Evolutionary conservation across 1,284 basidiomycete genomes (phyloP).

Genomic region (Ganoderma boninense): DNA sequence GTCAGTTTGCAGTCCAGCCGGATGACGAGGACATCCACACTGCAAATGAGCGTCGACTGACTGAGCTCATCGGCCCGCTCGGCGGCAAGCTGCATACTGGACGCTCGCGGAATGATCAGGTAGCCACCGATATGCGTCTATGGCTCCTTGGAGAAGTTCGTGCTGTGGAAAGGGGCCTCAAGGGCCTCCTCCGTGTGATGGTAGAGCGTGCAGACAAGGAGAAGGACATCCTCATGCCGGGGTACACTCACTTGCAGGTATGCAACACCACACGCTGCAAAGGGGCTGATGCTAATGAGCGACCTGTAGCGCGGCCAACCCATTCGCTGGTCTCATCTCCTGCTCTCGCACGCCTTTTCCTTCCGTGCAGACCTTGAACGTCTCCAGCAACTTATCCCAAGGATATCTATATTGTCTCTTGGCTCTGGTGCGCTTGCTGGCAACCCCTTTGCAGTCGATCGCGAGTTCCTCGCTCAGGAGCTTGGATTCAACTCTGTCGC

Average conservation of each 20-base stretch:
- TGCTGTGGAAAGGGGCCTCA: conserved; percentile 77
- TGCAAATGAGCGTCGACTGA: conserved; percentile 96
- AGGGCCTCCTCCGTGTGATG: conserved; percentile 87
- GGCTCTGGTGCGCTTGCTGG: conserved; percentile 96
- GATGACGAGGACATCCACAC: conserved; percentile 99
- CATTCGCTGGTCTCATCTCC: conserved; percentile 97
- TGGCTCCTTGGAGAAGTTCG: conserved; percentile 90
- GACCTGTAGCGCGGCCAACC: conserved; percentile 87
- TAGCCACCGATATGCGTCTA: conserved; percentile 96
- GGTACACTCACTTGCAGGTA: conserved; percentile 97
- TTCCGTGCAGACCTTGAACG: conserved; percentile 91
- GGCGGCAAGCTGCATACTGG: conserved; percentile 97
- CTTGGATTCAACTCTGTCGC: conserved; percentile 87
- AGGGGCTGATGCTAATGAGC: background rate
- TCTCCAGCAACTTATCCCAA: conserved; percentile 84
- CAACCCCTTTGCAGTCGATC: conserved; percentile 93
- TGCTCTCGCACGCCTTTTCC: conserved; percentile 94
- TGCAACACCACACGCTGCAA: conserved; percentile 29
- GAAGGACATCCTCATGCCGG: conserved; percentile 90
- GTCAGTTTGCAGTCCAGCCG: conserved; percentile 73
- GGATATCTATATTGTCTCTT: conserved; percentile 92
- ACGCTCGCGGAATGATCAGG: conserved; percentile 96
- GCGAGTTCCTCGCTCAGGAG: conserved; percentile 87
- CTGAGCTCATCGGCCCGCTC: conserved; percentile 91
- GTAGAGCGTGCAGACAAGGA: conserved; percentile 93